Evolutionary conservation across 768 basidiomycete genomes (phyloP), one percentile per base, ranked within the genome.

Genomic region (Boletus sensibilis): DNA sequence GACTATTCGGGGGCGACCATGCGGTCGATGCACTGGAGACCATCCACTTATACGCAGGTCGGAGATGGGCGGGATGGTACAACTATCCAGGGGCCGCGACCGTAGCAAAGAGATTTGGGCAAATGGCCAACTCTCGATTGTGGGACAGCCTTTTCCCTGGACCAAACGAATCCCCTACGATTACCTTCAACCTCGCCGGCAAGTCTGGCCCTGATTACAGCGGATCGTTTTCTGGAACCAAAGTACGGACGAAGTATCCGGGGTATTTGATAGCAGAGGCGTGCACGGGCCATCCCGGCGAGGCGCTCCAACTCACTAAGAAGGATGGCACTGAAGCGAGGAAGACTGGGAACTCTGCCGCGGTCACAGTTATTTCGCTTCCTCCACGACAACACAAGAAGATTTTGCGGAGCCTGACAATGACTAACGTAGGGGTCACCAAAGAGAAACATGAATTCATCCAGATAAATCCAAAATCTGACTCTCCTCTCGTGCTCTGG

Each of bases 201-300:
- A 56, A 58, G 43, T 13, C n/a, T 40, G 73, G 74, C 2, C 90
- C 90, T 40, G 88, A 88, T 60, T 93, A 83, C 69, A 84, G 85
- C 58, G 84, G 88, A 1, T 83, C 89, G 60, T 85, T n/a, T 74
- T 93, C 48, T 79, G 88, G 70, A 72, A 89, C 59, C 80, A 76
- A 52, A 69, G 74, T 41, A 77, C 69, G 5, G 76, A 82, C 65
- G 77, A 81, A 42, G 75, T 86, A 25, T 72, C 82, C 64, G 84
- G 90, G 29, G 78, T 74, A 51, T 85, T 87, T 73, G 79, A 82
- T 21, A 4, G 50, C 58, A 16, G 50, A 59, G 35, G 43, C 47
- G 9, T 62, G 63, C 35, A 29, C 20, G 14, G 34, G 21, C 0
- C 10, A 0, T 13, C 18, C 35, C 14, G 3, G 4, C 20, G 45